Percentiles rank a stretch among this genome's conserved stretches.
Conservation (phyloP, 805 yeast species). For the Saccharomycopsis javanensis region DNA sequence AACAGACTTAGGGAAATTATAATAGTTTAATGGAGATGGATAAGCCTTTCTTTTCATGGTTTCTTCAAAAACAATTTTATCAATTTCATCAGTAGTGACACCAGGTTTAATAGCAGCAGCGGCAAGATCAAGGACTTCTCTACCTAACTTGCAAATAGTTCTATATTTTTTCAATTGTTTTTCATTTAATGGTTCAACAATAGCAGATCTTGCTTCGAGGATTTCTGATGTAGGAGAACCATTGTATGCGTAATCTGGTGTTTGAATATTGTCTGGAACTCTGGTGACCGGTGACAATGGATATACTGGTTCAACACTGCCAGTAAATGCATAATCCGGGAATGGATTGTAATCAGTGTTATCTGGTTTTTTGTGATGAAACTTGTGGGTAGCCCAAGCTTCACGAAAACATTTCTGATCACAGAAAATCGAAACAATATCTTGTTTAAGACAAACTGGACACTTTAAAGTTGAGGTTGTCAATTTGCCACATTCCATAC, state of each 20-base stretch:
- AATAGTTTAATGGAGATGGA: conserved; percentile 93
- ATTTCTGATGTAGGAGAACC: conserved; percentile 80
- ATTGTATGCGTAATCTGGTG: conserved; percentile 74
- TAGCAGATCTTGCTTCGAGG: conserved; percentile 54
- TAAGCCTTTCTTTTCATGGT: conserved; percentile 82
- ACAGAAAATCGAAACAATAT: conserved; percentile 59
- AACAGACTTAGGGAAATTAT: conserved; percentile 82
- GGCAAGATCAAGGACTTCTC: conserved; percentile 85
- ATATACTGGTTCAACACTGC: conserved; percentile 65
- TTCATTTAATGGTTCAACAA: conserved; percentile 52
- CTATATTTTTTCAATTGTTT: conserved; percentile 69
- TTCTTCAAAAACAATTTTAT: conserved; percentile 76
- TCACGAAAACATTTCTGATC: conserved; percentile 73
- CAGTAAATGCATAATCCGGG: conserved; percentile 67
- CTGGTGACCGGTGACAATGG: conserved; percentile 67
- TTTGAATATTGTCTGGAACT: conserved; percentile 60
- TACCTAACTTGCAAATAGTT: conserved; percentile 61
- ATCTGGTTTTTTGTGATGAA: conserved; percentile 56
- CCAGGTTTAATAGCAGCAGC: conserved; percentile 83
- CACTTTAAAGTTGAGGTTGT: conserved; percentile 74
- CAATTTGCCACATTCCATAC: conserved; percentile 77
- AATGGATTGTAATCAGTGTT: conserved; percentile 76
- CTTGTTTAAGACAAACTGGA: conserved; percentile 80
- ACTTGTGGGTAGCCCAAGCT: conserved; percentile 64
- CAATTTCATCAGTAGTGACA: conserved; percentile 86